These are phyloP conservation scores for Parathielavia appendiculata DNA, from an alignment of 495 filamentous ascomycete species.

Conservation along the genomic window DNA sequence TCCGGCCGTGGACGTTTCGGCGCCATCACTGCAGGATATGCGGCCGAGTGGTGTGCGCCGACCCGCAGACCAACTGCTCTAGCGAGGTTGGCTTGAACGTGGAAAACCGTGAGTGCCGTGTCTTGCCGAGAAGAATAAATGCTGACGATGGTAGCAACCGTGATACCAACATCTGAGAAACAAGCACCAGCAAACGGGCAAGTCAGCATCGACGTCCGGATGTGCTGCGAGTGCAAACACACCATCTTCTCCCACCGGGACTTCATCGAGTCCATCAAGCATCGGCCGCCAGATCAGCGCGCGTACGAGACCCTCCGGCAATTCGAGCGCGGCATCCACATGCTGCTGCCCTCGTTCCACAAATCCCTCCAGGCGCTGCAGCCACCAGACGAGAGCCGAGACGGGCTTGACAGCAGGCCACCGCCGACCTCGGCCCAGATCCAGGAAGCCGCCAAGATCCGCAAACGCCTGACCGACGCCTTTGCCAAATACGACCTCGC, in stretches of 20 bases:
- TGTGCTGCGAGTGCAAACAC: slow-evolving; percentile 83
- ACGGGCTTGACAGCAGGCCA: slow-evolving; percentile 48
- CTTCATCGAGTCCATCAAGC: slow-evolving; percentile 63
- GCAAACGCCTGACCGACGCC: slow-evolving; percentile 84
- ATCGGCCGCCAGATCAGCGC: slow-evolving; percentile 68
- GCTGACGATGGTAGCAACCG: slow-evolving; percentile 13
- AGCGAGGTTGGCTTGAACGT: slow-evolving; percentile 76
- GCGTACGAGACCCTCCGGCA: slow-evolving; percentile 84
- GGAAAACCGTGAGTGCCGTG: slow-evolving; percentile 50
- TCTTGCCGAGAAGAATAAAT: neutral
- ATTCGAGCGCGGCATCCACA: slow-evolving; percentile 82
- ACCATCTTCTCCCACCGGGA: slow-evolving; percentile 83
- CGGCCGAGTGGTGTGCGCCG: slow-evolving; percentile 86
- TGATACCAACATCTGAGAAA: slow-evolving; percentile 57
- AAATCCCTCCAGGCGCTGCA: slow-evolving; percentile 58
- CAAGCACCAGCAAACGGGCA: slow-evolving; percentile 35
- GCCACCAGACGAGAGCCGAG: slow-evolving; percentile 40
- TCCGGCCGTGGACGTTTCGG: slow-evolving; percentile 80
- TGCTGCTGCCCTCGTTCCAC: slow-evolving; percentile 83
- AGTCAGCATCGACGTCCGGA: slow-evolving; percentile 72
- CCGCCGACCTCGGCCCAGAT: slow-evolving; percentile 72
- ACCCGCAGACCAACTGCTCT: slow-evolving; percentile 77
- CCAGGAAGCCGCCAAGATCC: slow-evolving; percentile 81
- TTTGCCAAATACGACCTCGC: slow-evolving; percentile 87
- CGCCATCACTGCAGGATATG: slow-evolving; percentile 94